Base-by-base conservation (phyloP, 2,329 filamentous ascomycete genomes). In the Xylaria sp. region DNA sequence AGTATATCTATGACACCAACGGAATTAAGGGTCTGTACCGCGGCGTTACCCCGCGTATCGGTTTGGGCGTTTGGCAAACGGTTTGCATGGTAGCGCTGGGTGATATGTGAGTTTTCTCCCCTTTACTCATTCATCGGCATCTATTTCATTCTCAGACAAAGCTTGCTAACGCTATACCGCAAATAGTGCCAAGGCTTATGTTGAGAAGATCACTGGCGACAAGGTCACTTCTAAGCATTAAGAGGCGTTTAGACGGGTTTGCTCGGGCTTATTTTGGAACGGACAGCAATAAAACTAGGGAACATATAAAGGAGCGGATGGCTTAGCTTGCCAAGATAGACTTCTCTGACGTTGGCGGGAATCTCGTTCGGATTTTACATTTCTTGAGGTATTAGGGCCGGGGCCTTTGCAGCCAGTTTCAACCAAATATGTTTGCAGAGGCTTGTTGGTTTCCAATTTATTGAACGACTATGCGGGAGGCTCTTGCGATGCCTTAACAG, bases 11-110 rank as follows among this genome's bases (percentile, higher is more conserved):
- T 85, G 79, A 87, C 75, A 89, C 88, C 80, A 98, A 97, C 82
- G 96, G 96, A 70, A 57, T 98, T 78, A 92, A 90, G 85, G 96
- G 96, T 79, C 87, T 99, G 74, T 99, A 99, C 88, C 93, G 96
- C 79, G 96, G 96, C 79, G 95, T 99, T 72, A 87, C 93, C 75
- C 96, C 96, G 77, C 91, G 96, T 81, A 94, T 99, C 80, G 94
- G 94, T 76, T 90, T 99, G 73, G 92, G 96, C 80, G 89, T 99
- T 85, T 99, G 96, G 96, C 96, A 99, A 88, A 99, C 96, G 71
- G 92, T 99, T 79, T 99, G 96, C 88, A 99, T 99, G 96, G 96
- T 99, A 84, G 96, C 95, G 79, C 87, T 98, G 82, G 96, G 96
- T 84, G 96, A 98, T 85, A 94, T 97, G 94, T 97, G 84, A 86